Evolutionary conservation across 352 stramenopile genomes (phyloP).

Genomic region (Globisporangium echinulatum): DNA sequence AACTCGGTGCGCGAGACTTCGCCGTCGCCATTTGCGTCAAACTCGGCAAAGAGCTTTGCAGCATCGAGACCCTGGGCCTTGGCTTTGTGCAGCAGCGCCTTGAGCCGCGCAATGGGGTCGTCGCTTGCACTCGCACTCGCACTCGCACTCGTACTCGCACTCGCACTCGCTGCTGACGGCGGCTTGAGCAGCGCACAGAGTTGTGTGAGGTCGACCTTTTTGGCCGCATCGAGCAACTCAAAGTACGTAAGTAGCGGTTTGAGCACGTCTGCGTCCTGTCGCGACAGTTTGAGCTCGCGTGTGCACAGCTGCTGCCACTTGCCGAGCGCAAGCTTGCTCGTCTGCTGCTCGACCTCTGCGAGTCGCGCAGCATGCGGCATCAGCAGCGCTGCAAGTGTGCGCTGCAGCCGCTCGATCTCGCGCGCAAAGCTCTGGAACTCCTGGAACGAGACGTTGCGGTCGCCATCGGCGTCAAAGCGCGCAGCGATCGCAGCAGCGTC

Average conservation of each 20-base stretch:
- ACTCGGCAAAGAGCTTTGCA: conserved; percentile 49
- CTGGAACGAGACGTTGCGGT: conserved; percentile 39
- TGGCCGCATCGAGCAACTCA: conserved; percentile 20
- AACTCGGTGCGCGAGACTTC: conserved; percentile 56
- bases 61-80: conserved; percentile 39
- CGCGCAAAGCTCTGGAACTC: conserved; percentile 58
- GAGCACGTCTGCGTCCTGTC: conserved; percentile 15
- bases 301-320: conserved; percentile 32
- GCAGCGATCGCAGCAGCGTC: conserved; percentile 36
- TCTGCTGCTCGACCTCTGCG: conserved; percentile 5
- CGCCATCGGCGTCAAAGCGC: conserved; percentile 52
- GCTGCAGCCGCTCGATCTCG: conserved; percentile 33
- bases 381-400: conserved; percentile 18
- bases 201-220: conserved; percentile 14
- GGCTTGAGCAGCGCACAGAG: conserved; percentile 7
- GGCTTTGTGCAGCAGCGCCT: conserved; percentile 27
- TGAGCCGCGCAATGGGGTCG: conserved; percentile 11
- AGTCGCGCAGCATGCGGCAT: conserved; percentile 18
- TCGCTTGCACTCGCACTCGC: not conserved
- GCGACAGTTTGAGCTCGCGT: conserved; percentile 22
- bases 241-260: conserved; percentile 20
- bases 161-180: not conserved
- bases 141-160: not conserved
- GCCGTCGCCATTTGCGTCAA: conserved; percentile 58
- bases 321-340: conserved; percentile 5